A percentile compares a stretch with the other conserved stretches of the same genome.
Conservation (phyloP, 495 filamentous ascomycete genomes). For the Viridothelium virens region DNA sequence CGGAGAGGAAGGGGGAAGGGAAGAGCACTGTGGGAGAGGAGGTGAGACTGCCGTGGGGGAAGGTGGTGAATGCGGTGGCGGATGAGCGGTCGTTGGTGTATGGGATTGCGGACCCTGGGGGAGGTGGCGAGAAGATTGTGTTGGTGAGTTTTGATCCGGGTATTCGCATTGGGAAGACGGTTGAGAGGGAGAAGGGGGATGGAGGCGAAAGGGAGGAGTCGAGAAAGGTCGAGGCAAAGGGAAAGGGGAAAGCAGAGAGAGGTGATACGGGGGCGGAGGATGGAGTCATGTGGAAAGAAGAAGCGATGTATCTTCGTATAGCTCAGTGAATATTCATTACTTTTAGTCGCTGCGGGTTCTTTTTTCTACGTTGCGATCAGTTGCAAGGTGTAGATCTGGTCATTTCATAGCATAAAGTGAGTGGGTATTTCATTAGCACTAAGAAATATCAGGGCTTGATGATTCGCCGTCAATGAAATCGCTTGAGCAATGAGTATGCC, state of each 20-base stretch:
- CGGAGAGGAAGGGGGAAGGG: neutral
- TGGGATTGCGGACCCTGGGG: neutral
- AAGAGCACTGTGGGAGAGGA: neutral
- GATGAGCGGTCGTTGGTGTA: constrained; percentile 13
- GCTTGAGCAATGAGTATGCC: neutral
- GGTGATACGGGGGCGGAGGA: neutral
- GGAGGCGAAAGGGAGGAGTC: neutral
- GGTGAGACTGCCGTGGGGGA: neutral
- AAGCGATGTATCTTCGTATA: neutral
- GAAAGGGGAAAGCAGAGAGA: neutral
- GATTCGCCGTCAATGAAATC: no score
- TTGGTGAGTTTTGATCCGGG: constrained; percentile 12
- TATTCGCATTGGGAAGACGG: neutral
- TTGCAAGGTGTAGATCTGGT: no score
- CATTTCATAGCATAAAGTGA: neutral
- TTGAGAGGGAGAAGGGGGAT: neutral
- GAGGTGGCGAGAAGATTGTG: neutral
- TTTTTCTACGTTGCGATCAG: no score
- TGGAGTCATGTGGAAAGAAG: neutral
- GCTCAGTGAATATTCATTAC: neutral
- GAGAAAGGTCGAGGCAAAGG: neutral
- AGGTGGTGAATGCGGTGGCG: constrained; percentile 3
- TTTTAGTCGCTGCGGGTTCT: no score
- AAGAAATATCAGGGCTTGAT: neutral
- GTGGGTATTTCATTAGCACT: neutral